Evolutionary conservation across 2,329 filamentous ascomycete genomes (phyloP), one percentile per base, ranked within the genome.

Genomic region (Epichloe sibirici): DNA sequence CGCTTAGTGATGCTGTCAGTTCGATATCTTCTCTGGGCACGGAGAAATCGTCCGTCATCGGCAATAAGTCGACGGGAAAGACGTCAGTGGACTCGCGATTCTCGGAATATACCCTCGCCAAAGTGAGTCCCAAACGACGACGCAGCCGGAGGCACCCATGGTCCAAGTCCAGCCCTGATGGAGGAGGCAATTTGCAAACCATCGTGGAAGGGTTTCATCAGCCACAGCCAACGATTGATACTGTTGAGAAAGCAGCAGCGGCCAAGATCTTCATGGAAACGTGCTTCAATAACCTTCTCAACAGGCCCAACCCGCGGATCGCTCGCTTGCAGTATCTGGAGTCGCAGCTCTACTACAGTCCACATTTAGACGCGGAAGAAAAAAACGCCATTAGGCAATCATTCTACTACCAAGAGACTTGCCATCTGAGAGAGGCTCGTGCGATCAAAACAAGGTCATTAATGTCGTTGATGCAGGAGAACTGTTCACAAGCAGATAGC

Each of bases 241-340:
- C 90, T 0, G 84, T 89, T 0, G 91, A 97, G 69, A 82, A 79
- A 55, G 80, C 84, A 3, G 82, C 89, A 0, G 85, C 88, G 0
- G 85, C 88, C 44, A 96, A 95, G 65, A 81, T 94, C 21, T 94
- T 82, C 60, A 76, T 97, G 9, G 93, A 97, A 66, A 88, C 83
- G 0, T 81, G 90, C 61, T 96, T 87, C 71, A 85, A 90, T 59
- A 73, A 81, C n/a, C 66, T 89, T 7, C 72, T 88, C 2, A 73
- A 72, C 28, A 71, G 71, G 3, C 69, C 74, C 2, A 59, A 62
- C 9, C 46, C 61, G 9, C 64, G 70, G 4, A 58, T 52, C n/a
- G 51, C 60, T 42, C 64, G 69, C 11, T 58, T 57, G 3, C 65
- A 67, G 52, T 65, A 65, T 43, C 61, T 72, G 13, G 68, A 72